Percentiles rank a stretch among this genome's conserved stretches.
Evolutionary conservation across 73 alveolate species (phyloP).

Genomic region (Paramecium primaurelia): DNA sequence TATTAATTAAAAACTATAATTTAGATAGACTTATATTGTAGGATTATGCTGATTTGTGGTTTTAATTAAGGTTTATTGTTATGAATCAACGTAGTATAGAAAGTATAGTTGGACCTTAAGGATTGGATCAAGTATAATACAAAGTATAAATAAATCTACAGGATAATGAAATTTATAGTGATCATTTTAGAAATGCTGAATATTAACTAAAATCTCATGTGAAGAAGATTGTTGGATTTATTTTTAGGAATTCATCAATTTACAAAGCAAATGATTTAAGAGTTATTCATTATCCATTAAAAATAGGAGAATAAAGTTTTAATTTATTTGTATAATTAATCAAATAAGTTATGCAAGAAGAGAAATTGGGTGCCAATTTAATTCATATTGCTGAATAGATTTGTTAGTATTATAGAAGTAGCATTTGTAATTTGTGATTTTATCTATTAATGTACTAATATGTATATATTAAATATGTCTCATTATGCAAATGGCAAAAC

Average conservation of each 20-base stretch:
- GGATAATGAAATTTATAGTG: not conserved
- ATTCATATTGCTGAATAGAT: not conserved
- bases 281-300: constrained; percentile 21
- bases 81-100: not conserved
- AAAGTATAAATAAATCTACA: not conserved
- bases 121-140: not conserved
- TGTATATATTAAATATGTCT: not conserved
- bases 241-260: not conserved
- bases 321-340: not conserved
- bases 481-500: not conserved
- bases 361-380: not conserved
- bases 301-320: not conserved
- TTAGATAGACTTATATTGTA: not conserved
- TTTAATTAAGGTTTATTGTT: not conserved
- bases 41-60: constrained; percentile 20
- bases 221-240: not conserved
- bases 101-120: not conserved
- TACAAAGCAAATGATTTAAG: constrained; percentile 27
- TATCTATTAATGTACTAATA: not conserved
- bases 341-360: constrained; percentile 21
- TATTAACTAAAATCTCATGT: not conserved
- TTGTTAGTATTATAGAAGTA: not conserved
- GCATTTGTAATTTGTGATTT: constrained; percentile 28
- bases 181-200: not conserved
- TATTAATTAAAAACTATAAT: not conserved